Base-by-base conservation (phyloP, 2,329 filamentous ascomycete genomes). In the Pseudogymnoascus sp. region DNA sequence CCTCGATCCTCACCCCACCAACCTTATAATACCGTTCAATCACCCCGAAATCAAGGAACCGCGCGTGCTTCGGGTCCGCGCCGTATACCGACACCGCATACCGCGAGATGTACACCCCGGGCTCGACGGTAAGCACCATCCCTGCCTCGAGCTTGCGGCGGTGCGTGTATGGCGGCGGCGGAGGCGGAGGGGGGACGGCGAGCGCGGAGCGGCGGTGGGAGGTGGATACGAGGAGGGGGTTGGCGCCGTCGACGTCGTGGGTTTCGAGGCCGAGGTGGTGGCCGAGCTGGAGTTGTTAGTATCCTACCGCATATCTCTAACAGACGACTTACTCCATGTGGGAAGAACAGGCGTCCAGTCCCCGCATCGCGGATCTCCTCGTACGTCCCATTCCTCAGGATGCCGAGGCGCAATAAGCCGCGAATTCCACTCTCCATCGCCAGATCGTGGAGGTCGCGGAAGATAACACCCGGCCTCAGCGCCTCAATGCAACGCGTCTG, bases 1-100 rank as follows among this genome's bases (percentile, higher is more conserved):
- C 92, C 77, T 99, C 95, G 65, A 98, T 96, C 56, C 95, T 84
- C 26, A 96, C 91, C 35, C 95, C 95, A 14, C 93, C 95, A 0
- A 98, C 88, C 26, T 77, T 78, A 79, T 90, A 93, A 74, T 89
- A 93, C 66, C 78, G 78, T 65, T 87, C 84, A 59, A 95, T 76
- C 4, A 88, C 81, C 4, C 80, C 78, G 67, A 78, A 77, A 74
- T 93, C 82, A 70, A 95, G 87, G 69, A 84, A 89, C 64, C 81
- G 79, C 40, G 80, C 78, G 72, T 89, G 85, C 63, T 78, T 76
- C 2, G 80, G 76, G 64, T 84, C 80, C 61, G 82, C 79, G 69
- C 89, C 79, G 72, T 90, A 84, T 72, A 86, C 88, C 76, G 91
- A 83, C 65, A 93, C 83, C 66, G 90, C 91, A 62, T 85, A 87